phyloP scores from a whole-genome alignment of 345 rosid species.

The Salix purpurea region DNA sequence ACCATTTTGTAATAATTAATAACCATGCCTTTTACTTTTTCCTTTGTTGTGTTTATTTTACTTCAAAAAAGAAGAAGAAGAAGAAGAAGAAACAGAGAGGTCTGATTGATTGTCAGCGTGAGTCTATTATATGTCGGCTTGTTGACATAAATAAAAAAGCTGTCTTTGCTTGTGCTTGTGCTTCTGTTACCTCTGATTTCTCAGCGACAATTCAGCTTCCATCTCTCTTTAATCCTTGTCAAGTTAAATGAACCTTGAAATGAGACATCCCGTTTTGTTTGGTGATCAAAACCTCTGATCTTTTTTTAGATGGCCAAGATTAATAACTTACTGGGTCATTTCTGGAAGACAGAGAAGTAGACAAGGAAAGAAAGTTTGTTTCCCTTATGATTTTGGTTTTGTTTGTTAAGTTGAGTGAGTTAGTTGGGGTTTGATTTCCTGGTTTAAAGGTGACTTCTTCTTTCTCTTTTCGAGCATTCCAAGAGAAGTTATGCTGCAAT shows the following conservation, averaged over 20 bases:
- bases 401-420: not conserved
- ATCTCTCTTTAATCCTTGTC: slow-evolving; percentile 27
- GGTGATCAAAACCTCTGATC: not conserved
- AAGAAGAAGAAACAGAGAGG: not conserved
- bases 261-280: not conserved
- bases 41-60: not conserved
- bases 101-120: slow-evolving; percentile 21
- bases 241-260: not conserved
- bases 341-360: not conserved
- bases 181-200: slow-evolving; percentile 59
- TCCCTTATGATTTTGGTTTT: not conserved
- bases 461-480: not conserved
- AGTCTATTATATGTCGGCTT: slow-evolving; percentile 73
- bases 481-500: slow-evolving; percentile 15
- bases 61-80: not conserved
- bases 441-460: not conserved
- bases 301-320: slow-evolving; percentile 5
- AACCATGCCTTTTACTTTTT: not conserved
- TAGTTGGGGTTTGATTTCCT: slow-evolving; percentile 15
- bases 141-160: slow-evolving; percentile 40
- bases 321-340: not conserved
- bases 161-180: slow-evolving; percentile 41
- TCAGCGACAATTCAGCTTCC: slow-evolving; percentile 65
- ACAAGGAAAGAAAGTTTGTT: not conserved
- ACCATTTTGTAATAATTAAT: not conserved